Evolutionary conservation across 352 stramenopile species (phyloP).

Genomic region (Phytophthora capsici): DNA sequence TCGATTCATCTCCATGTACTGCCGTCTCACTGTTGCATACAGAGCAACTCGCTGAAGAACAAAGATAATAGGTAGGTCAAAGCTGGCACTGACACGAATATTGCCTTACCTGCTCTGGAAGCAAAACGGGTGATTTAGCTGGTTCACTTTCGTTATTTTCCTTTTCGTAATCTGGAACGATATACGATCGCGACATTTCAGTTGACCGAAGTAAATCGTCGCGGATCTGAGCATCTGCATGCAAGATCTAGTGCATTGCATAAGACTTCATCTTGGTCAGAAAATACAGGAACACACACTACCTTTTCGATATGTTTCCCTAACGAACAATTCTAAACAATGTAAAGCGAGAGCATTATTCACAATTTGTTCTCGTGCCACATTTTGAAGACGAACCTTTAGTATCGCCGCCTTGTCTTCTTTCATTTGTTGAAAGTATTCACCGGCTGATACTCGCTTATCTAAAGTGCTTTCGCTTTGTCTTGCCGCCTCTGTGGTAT

Average conservation of each 20-base stretch:
- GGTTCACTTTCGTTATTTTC: constrained; percentile 1
- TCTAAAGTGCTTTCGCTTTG: neutral
- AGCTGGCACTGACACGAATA: neutral
- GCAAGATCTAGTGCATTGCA: constrained; percentile 29
- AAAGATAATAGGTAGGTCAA: constrained; percentile 1
- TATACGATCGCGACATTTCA: constrained; percentile 4
- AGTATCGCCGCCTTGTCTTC: constrained; percentile 21
- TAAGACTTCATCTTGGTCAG: neutral
- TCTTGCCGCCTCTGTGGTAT: constrained; percentile 17
- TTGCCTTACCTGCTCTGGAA: constrained; percentile 24
- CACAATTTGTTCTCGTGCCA: neutral
- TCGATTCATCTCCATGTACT: constrained; percentile 70
- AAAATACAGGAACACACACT: neutral
- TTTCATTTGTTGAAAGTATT: constrained; percentile 25
- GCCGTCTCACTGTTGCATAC: constrained; percentile 56
- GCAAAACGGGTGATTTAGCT: constrained; percentile 14
- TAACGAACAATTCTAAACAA: constrained; percentile 33
- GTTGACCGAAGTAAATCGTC: constrained; percentile 48
- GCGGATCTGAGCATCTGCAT: constrained; percentile 42
- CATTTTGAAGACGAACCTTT: constrained; percentile 19
- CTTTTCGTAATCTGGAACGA: neutral
- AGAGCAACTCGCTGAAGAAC: constrained; percentile 48
- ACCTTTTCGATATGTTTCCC: constrained; percentile 51
- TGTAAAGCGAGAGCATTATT: neutral
- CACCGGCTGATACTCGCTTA: neutral